phyloP scores from a whole-genome alignment of 2,329 filamentous ascomycete species.

The Trichoderma sp. region DNA sequence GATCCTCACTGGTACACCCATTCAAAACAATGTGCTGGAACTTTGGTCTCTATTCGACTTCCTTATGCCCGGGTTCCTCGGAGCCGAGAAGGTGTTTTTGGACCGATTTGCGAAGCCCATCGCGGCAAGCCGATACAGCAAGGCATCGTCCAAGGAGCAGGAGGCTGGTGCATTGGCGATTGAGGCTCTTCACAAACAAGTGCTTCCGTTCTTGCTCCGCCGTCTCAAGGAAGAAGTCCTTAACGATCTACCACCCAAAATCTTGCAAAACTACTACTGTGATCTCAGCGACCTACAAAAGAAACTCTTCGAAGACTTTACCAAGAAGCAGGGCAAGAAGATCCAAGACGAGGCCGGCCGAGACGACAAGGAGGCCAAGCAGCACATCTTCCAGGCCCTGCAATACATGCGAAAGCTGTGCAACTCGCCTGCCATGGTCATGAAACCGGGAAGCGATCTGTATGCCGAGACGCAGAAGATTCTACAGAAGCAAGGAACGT shows the following conservation, averaged over 20 bases:
- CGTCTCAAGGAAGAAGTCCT: constrained; percentile 97
- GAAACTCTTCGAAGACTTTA: constrained; percentile 95
- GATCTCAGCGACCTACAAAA: constrained; percentile 92
- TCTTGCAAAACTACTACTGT: constrained; percentile 98
- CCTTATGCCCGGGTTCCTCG: constrained; percentile 96
- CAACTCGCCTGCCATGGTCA: constrained; percentile 93
- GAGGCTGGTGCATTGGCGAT: constrained; percentile 94
- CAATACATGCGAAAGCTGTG: constrained; percentile 99
- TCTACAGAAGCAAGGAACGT: constrained; percentile 74
- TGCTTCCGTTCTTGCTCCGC: constrained; percentile 90
- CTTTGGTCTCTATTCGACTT: constrained; percentile 99
- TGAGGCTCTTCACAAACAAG: constrained; percentile 97
- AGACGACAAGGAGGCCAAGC: constrained; percentile 88
- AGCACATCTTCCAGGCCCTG: constrained; percentile 97
- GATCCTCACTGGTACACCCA: constrained; percentile 94
- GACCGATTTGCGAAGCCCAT: constrained; percentile 95
- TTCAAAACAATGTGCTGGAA: constrained; percentile 96
- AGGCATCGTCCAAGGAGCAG: constrained; percentile 97
- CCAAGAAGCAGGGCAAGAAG: constrained; percentile 86
- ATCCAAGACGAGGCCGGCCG: constrained; percentile 79
- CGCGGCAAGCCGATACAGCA: constrained; percentile 89
- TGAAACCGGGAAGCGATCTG: constrained; percentile 88
- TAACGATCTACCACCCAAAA: constrained; percentile 95
- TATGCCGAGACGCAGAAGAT: constrained; percentile 85
- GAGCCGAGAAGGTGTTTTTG: constrained; percentile 90